Evolutionary conservation across 306 rosid genomes (phyloP).

Genomic region (Glycine soja): DNA sequence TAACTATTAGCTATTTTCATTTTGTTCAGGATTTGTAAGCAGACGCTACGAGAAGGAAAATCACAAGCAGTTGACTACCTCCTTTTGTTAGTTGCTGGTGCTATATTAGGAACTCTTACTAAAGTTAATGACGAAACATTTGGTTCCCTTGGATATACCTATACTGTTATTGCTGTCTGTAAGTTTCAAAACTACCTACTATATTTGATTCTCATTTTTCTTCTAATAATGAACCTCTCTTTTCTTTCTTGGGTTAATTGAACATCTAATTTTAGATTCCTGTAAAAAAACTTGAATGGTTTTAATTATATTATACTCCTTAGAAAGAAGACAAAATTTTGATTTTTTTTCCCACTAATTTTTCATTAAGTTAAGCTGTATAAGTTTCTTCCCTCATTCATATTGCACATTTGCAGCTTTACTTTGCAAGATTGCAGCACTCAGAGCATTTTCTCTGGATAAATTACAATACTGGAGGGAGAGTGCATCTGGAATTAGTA

Average conservation of each 20-base stretch:
- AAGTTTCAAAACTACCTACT: constrained; percentile 49
- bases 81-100: constrained; percentile 82
- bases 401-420: constrained; percentile 68
- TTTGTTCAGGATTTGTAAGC: constrained; percentile 73
- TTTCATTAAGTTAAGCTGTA: background rate
- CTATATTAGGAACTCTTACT: constrained; percentile 79
- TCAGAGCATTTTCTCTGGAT: constrained; percentile 82
- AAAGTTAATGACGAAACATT: constrained; percentile 74
- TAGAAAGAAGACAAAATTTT: background rate
- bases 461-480: constrained; percentile 92
- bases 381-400: constrained; percentile 6
- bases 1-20: constrained; percentile 40
- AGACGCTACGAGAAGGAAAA: constrained; percentile 75
- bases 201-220: constrained; percentile 23
- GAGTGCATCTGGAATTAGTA: constrained; percentile 88
- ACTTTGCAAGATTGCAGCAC: constrained; percentile 87
- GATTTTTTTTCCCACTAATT: background rate
- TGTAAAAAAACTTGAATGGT: no score
- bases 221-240: constrained; percentile 24
- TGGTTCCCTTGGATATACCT: constrained; percentile 75
- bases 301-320: background rate
- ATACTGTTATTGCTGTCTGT: constrained; percentile 85
- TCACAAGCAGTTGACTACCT: constrained; percentile 69
- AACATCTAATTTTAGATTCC: no score
- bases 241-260: constrained; percentile 9